A percentile compares a stretch with the other conserved stretches of the same genome.
Conservation (phyloP, 306 rosid species). For the Biancaea sappan region DNA sequence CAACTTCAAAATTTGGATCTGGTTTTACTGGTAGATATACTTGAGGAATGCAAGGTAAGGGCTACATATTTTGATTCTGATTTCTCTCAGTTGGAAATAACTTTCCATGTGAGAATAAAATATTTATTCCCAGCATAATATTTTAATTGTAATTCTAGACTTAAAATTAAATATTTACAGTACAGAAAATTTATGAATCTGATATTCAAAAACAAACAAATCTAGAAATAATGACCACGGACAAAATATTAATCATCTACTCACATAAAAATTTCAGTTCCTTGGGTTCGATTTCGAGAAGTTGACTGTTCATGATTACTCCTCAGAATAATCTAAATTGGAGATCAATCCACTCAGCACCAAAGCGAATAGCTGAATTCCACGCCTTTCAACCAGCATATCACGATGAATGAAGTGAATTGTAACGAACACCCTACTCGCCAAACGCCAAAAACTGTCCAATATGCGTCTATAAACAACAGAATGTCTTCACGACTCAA, state of each 20-base stretch:
- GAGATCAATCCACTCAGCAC: constrained; percentile 19
- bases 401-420: not conserved
- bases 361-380: constrained; percentile 30
- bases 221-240: not conserved
- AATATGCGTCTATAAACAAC: not conserved
- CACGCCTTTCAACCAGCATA: constrained; percentile 29
- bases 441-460: not conserved
- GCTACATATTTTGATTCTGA: not conserved
- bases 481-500: not conserved
- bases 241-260: constrained; percentile 33
- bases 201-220: not conserved
- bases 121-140: not conserved
- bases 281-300: constrained; percentile 77
- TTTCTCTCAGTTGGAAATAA: not conserved
- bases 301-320: constrained; percentile 60
- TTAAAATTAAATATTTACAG: not conserved
- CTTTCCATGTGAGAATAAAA: not conserved
- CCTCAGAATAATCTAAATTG: constrained; percentile 26
- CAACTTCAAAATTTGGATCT: not conserved
- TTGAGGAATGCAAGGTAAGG: not conserved
- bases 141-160: not conserved
- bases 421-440: not conserved
- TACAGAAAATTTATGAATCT: not conserved
- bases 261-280: constrained; percentile 78
- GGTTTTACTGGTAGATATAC: not conserved